phyloP scores from a whole-genome alignment of 139 green algal species.

The Diplosphaera chodatii region DNA sequence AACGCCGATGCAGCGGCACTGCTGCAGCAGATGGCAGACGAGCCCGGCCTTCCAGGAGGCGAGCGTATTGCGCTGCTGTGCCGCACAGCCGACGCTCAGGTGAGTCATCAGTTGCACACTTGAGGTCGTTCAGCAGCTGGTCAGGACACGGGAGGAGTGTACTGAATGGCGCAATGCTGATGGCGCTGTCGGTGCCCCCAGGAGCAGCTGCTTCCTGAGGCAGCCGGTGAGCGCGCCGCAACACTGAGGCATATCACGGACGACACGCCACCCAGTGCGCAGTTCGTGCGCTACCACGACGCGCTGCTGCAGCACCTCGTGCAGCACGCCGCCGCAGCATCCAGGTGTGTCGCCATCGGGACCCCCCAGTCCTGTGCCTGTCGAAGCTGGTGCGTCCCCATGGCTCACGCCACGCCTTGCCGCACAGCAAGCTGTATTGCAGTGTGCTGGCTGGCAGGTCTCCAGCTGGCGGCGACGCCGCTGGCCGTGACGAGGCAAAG shows the following conservation, averaged over 20 bases:
- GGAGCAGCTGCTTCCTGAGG: conserved; percentile 23
- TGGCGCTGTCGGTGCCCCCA: background rate
- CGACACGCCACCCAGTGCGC: conserved; percentile 18
- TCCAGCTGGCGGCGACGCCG: background rate
- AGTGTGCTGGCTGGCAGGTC: background rate
- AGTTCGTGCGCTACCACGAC: conserved; percentile 53
- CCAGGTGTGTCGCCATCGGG: no score
- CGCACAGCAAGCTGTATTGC: background rate
- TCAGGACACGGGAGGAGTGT: background rate
- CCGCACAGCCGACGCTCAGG: conserved; percentile 45
- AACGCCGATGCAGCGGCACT: conserved; percentile 1
- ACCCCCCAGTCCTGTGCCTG: no score
- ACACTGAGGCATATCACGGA: conserved; percentile 42
- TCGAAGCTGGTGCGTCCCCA: no score
- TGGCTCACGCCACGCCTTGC: background rate
- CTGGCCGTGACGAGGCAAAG: background rate
- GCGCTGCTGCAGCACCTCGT: conserved; percentile 41
- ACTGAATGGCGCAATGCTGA: background rate
- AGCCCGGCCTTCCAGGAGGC: conserved; percentile 19
- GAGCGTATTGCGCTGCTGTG: conserved; percentile 33
- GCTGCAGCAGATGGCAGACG: conserved; percentile 14
- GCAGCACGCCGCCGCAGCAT: no score
- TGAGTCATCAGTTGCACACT: background rate
- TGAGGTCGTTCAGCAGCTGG: background rate
- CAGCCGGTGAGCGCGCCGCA: conserved; percentile 25